These are phyloP conservation scores for Ustilago shanxiensis DNA, from an alignment of 1,284 basidiomycete genomes.

Conservation along the genomic window DNA sequence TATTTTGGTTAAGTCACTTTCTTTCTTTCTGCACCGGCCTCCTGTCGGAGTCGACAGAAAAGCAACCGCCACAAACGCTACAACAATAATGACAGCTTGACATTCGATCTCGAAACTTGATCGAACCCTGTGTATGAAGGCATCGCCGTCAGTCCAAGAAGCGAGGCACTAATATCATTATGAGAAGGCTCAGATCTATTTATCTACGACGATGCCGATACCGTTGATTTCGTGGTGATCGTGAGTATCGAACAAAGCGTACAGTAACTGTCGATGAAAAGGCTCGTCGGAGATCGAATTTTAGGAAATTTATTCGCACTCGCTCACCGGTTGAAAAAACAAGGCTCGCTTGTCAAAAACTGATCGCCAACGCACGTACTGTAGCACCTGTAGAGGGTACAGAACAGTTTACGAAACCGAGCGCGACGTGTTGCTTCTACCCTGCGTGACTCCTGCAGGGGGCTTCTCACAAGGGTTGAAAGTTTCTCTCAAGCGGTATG, in stretches of 20 bases:
- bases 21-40: conserved; percentile 3
- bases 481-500: no score
- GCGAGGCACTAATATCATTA: no score
- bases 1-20: conserved; percentile 9
- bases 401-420: background rate
- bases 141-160: no score
- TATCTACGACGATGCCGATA: no score
- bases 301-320: conserved; percentile 11
- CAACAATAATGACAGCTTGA: conserved; percentile 9
- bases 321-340: background rate
- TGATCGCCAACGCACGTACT: conserved; percentile 3
- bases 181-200: no score
- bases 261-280: conserved; percentile 8
- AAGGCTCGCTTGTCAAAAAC: conserved; percentile 3
- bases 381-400: background rate
- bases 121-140: no score
- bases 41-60: conserved; percentile 14
- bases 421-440: background rate
- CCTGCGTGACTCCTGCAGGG: conserved; percentile 14
- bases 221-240: no score
- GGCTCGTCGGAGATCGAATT: conserved; percentile 7
- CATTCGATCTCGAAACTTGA: background rate
- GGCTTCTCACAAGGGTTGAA: background rate
- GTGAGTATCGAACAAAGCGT: background rate
- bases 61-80: background rate